Evolutionary conservation across 306 rosid species (phyloP), one percentile per base, ranked within the genome.

Genomic region (Pachyrhizus erosus): DNA sequence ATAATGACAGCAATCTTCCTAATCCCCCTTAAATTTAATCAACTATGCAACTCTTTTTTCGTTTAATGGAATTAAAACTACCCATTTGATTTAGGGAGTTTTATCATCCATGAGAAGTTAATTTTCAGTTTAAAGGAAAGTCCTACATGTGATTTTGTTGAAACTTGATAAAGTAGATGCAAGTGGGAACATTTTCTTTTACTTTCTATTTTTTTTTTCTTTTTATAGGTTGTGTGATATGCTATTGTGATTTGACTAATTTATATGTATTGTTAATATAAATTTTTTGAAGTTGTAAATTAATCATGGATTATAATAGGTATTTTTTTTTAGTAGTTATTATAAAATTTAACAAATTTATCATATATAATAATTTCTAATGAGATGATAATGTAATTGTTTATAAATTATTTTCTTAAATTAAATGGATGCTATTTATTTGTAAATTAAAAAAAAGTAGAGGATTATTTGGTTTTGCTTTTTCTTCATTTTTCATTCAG

Each of bases 1-100:
- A 42, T 87, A 51, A 84, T 87, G 2, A 83, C 76, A 45, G 0
- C 70, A 82, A 88, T 88, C 87, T 62, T 57, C 68, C 2, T 76
- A 26, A 60, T 60, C 26, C 37, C 83, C 46, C 65, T 55, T 82
- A 76, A 79, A 57, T 58, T 65, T 40, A 66, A 24, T 23, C 27
- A 72, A 39, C 23, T 52, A 17, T 76, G 2, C 3, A 8, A 49
- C 26, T 61, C 15, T 9, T 21, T 61, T 57, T 43, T 4, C 5
- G 21, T 66, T 42, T 43, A 26, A 33, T 4, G 20, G 42, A 76
- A 70, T 23, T 27, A 37, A 75, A 55, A 68, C 34, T 58, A 31
- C 29, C 29, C n/a, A 13, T 55, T 54, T 70, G 15, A 17, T 54
- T 26, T 24, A 0, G 20, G 71, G 31, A 69, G 58, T 79, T 69